These are phyloP conservation scores for Termitomyces sp. DNA, from an alignment of 768 basidiomycete genomes.

Conservation along the genomic window DNA sequence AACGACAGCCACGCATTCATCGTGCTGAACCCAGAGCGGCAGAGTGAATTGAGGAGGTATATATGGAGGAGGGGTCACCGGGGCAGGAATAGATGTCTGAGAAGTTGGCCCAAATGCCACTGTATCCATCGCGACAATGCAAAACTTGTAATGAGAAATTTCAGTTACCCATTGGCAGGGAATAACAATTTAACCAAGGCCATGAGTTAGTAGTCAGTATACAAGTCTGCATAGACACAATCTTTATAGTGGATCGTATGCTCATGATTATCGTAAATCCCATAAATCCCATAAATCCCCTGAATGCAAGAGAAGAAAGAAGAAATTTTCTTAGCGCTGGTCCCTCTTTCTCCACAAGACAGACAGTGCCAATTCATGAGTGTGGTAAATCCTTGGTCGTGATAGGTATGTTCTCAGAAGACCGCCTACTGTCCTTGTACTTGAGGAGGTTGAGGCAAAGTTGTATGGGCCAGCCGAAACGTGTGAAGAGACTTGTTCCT, in stretches of 20 bases:
- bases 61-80: too few species aligned
- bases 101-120: too few species aligned
- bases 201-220: background rate
- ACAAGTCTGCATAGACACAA: background rate
- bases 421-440: background rate
- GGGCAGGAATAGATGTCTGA: too few species aligned
- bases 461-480: constrained; percentile 30
- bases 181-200: background rate
- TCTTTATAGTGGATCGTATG: background rate
- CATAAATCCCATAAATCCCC: background rate
- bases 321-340: background rate
- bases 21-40: too few species aligned
- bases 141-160: too few species aligned
- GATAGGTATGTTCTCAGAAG: constrained; percentile 3
- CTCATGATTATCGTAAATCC: background rate
- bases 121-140: too few species aligned
- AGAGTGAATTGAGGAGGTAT: too few species aligned
- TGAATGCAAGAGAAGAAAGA: background rate
- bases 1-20: too few species aligned
- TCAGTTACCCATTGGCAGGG: too few species aligned
- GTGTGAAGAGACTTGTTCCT: constrained; percentile 20
- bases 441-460: constrained; percentile 13
- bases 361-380: background rate
- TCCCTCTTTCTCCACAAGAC: background rate
- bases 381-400: background rate